Base-by-base conservation (phyloP, 2,329 filamentous ascomycete species). In the Aspergillus japonicus region DNA sequence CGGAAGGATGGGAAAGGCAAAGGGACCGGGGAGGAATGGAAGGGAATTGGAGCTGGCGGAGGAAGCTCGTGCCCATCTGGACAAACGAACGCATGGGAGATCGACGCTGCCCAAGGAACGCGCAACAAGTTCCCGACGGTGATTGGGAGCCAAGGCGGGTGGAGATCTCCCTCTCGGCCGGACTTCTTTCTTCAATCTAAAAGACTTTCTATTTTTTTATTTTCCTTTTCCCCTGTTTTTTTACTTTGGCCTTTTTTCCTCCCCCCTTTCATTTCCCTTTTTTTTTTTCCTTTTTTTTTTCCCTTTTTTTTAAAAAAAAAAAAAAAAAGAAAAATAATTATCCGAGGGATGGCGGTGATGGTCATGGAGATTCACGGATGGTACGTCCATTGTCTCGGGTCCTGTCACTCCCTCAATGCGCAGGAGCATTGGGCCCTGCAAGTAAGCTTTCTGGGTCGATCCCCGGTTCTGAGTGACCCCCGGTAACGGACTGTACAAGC, bases 331-430 rank as follows among this genome's bases (percentile, higher is more conserved):
- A 35, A 35, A 11, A 35, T 1, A 10, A 35, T 35, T 35, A n/a
- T 44, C 6, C 12, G n/a, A 44, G 39, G 16, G 16, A 44, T 19
- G 39, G 16, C 16, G 16, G 39, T 44, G 39, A 16, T n/a, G 39
- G n/a, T 44, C 39, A 10, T 19, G 6, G 39, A 44, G 16, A 7
- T 44, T 44, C 48, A 59, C 47, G 49, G 58, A 49, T 61, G 62
- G 62, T 57, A 66, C 62, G 59, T 57, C 66, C 66, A 66, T 62
- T 64, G 66, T 64, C 64, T 66, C 62, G 66, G 66, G 66, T 65
- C 64, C 64, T 66, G 63, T 67, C 66, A 66, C 57, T 59, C 60
- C 61, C 57, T 26, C 57, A 47, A 47, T 21, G 50, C 49, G 57
- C 48, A 54, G 42, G 57, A 59, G 52, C 24, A 52, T 55, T 56